These are phyloP conservation scores for Phytophthora ramorum DNA, from an alignment of 352 stramenopile species.

Conservation along the genomic window DNA sequence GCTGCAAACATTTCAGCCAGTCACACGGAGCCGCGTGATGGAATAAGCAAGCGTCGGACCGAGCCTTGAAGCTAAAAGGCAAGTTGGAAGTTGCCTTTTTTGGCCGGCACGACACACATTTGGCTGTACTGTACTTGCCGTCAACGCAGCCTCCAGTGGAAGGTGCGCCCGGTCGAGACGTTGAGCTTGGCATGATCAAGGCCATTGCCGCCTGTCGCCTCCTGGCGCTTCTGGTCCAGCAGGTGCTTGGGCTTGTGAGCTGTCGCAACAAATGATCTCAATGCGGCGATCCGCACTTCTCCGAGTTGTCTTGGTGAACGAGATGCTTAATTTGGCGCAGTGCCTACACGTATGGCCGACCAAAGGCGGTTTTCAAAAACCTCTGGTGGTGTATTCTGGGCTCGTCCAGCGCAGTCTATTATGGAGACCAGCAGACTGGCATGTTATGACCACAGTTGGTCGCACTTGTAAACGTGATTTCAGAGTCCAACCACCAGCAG, in stretches of 20 bases:
- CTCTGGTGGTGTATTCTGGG: not conserved
- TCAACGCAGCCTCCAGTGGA: not conserved
- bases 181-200: not conserved
- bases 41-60: slow-evolving; percentile 31
- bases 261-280: not conserved
- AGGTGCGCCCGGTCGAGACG: not conserved
- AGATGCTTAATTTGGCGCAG: too few species aligned
- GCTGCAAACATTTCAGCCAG: not conserved
- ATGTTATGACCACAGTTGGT: not conserved
- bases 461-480: not conserved
- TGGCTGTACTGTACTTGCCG: not conserved
- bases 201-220: not conserved
- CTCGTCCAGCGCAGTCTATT: not conserved
- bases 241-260: not conserved
- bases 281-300: not conserved
- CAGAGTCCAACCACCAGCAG: not conserved
- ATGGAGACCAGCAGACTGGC: not conserved
- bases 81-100: slow-evolving; percentile 2
- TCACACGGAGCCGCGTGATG: slow-evolving; percentile 4
- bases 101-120: not conserved
- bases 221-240: not conserved
- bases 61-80: slow-evolving; percentile 1
- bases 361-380: not conserved
- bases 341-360: too few species aligned
- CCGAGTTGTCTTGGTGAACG: too few species aligned